Percentiles rank a stretch among this genome's conserved stretches.
Evolutionary conservation across 495 filamentous ascomycete species (phyloP).

Genomic region (Durotheca rogersii): DNA sequence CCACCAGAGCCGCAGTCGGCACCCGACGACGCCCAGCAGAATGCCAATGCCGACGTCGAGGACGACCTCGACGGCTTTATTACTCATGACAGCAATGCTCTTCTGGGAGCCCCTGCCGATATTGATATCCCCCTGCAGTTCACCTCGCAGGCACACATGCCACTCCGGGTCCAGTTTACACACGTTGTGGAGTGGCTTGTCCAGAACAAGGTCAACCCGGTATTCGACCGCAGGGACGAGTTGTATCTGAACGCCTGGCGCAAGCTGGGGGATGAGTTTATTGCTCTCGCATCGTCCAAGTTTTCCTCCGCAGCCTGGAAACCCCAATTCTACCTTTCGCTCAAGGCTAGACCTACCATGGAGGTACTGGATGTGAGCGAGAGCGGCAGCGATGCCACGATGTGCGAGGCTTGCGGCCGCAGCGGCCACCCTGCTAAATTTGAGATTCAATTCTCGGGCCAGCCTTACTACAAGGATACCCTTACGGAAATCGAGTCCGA

Average conservation of each 20-base stretch:
- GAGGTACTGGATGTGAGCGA: constrained; percentile 32
- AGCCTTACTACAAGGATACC: constrained; percentile 66
- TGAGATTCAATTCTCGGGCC: constrained; percentile 62
- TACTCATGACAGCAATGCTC: constrained; percentile 61
- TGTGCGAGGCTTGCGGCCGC: constrained; percentile 78
- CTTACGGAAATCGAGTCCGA: constrained; percentile 64
- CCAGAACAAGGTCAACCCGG: constrained; percentile 68
- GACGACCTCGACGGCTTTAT: constrained; percentile 74
- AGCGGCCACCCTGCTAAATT: constrained; percentile 65
- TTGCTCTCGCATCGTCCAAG: constrained; percentile 66
- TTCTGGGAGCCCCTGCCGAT: constrained; percentile 61
- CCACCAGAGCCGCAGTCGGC: no score
- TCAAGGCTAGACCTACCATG: constrained; percentile 64
- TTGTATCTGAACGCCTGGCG: constrained; percentile 71
- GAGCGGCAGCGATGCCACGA: constrained; percentile 40
- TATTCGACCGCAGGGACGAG: constrained; percentile 62
- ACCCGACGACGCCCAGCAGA: no score
- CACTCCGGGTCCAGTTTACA: constrained; percentile 74
- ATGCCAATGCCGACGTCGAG: constrained; percentile 49
- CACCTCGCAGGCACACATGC: constrained; percentile 63
- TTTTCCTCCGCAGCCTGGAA: constrained; percentile 76
- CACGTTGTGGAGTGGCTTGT: constrained; percentile 83
- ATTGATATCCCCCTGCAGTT: constrained; percentile 70
- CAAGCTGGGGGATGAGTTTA: constrained; percentile 73
- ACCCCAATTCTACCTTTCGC: constrained; percentile 59